Conservation (phyloP, 2,329 filamentous ascomycete species). For the Aureobasidium sp. region DNA sequence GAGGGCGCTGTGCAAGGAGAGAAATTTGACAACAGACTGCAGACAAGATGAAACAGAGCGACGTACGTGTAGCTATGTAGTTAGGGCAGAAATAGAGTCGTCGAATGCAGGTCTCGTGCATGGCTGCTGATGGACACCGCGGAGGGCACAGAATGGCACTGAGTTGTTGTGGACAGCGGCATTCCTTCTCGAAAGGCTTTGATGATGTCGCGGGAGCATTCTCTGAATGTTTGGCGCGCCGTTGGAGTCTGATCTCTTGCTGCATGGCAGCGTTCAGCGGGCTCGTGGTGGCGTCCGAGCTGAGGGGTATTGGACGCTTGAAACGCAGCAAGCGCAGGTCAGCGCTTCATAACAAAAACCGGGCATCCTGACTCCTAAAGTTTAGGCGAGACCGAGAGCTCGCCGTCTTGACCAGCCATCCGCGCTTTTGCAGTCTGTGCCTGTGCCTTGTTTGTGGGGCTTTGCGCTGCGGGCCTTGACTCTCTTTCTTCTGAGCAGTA, state of each 20-base stretch:
- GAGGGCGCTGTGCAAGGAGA: constrained; percentile 11
- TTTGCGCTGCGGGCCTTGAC: constrained; percentile 6
- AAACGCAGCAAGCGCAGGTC: constrained; percentile 12
- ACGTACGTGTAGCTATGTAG: background rate
- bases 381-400: constrained; percentile 11
- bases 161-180: background rate
- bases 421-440: background rate
- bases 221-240: background rate
- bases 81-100: background rate
- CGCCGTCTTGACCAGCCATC: constrained; percentile 7
- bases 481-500: background rate
- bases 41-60: constrained; percentile 7
- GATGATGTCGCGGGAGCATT: background rate
- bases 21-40: constrained; percentile 10
- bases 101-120: background rate
- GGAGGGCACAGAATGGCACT: background rate
- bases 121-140: background rate
- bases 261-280: background rate
- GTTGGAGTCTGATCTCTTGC: background rate
- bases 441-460: constrained; percentile 16
- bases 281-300: constrained; percentile 4
- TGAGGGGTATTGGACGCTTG: constrained; percentile 10
- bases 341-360: constrained; percentile 13
- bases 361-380: background rate
- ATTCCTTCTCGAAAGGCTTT: constrained; percentile 13